Percentiles rank a stretch among this genome's conserved stretches.
Conservation (phyloP, 768 basidiomycete genomes). For the Podaxis sp. region DNA sequence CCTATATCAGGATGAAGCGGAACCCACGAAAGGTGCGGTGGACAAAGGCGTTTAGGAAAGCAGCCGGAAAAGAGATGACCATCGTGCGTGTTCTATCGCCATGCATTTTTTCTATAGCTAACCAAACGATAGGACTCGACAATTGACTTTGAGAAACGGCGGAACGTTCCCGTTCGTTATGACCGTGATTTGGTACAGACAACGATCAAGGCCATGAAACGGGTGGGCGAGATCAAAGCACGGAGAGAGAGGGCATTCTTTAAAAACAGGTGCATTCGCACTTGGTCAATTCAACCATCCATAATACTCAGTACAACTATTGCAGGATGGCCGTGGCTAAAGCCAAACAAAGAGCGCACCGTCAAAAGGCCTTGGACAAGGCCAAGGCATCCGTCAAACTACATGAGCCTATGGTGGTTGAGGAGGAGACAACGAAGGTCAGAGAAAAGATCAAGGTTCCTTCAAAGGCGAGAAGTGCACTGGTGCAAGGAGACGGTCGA, state of each 20-base stretch:
- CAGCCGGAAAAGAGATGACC: slow-evolving; percentile 99
- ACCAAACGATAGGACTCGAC: slow-evolving; percentile 77
- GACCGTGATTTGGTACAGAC: slow-evolving; percentile 91
- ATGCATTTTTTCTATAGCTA: not conserved
- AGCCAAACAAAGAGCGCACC: slow-evolving; percentile 74
- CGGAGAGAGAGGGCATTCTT: slow-evolving; percentile 93
- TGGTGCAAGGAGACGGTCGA: slow-evolving; percentile 80
- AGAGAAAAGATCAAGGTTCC: slow-evolving; percentile 79
- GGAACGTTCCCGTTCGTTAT: slow-evolving; percentile 96
- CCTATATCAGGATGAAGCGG: slow-evolving; percentile 83
- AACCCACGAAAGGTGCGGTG: slow-evolving; percentile 98
- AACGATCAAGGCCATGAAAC: slow-evolving; percentile 95
- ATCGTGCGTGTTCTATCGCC: slow-evolving; percentile 59
- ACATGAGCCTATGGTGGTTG: slow-evolving; percentile 58
- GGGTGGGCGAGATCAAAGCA: slow-evolving; percentile 88
- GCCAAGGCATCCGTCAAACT: slow-evolving; percentile 61
- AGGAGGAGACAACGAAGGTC: slow-evolving; percentile 30
- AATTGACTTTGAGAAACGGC: slow-evolving; percentile 97
- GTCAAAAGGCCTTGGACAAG: slow-evolving; percentile 63
- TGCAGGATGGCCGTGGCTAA: slow-evolving; percentile 81
- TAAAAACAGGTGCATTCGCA: slow-evolving; percentile 72
- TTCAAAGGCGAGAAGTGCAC: slow-evolving; percentile 63
- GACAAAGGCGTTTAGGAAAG: slow-evolving; percentile 99
- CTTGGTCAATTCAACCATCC: not conserved
- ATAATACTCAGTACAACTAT: not conserved